A percentile compares a stretch with the other conserved stretches of the same genome.
Conservation (phyloP, 169 alveolate genomes). For the Cryptosporidium viatorum region DNA sequence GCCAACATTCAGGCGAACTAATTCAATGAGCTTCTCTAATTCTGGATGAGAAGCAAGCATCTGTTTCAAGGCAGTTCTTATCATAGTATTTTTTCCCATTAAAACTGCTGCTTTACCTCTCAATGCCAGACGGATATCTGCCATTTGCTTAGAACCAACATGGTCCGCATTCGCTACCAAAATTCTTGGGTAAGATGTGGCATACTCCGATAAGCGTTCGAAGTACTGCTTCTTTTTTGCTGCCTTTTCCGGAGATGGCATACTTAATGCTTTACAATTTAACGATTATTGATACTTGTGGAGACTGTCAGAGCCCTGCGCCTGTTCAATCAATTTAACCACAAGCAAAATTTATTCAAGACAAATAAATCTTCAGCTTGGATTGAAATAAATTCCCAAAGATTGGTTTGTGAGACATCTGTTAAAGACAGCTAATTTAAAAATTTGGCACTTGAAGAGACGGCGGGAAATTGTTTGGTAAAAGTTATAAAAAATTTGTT, state of each 20-base stretch:
- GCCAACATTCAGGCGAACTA: slow-evolving; percentile 94
- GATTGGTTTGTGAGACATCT: slow-evolving; percentile 40
- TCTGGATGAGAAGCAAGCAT: slow-evolving; percentile 85
- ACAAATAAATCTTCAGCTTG: neutral
- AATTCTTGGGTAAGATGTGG: slow-evolving; percentile 88
- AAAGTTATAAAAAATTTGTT: neutral
- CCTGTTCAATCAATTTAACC: slow-evolving; percentile 77
- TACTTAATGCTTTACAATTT: slow-evolving; percentile 67
- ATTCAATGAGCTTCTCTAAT: slow-evolving; percentile 88
- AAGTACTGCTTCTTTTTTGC: slow-evolving; percentile 89
- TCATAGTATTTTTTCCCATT: slow-evolving; percentile 98
- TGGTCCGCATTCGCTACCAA: slow-evolving; percentile 94
- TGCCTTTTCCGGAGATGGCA: slow-evolving; percentile 87
- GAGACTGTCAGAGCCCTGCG: slow-evolving; percentile 75
- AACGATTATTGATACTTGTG: slow-evolving; percentile 41
- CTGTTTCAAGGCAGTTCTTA: slow-evolving; percentile 91
- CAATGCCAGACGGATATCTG: slow-evolving; percentile 92
- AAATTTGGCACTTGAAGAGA: slow-evolving; percentile 25
- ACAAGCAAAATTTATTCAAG: slow-evolving; percentile 44
- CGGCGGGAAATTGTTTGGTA: slow-evolving; percentile 35
- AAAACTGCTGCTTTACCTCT: slow-evolving; percentile 93
- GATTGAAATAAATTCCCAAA: slow-evolving; percentile 10
- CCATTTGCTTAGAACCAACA: slow-evolving; percentile 96
- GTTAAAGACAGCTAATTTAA: slow-evolving; percentile 22
- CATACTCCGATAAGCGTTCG: slow-evolving; percentile 86